Base-by-base conservation (phyloP, 768 basidiomycete genomes). In the Mrakia hoshinonis region DNA sequence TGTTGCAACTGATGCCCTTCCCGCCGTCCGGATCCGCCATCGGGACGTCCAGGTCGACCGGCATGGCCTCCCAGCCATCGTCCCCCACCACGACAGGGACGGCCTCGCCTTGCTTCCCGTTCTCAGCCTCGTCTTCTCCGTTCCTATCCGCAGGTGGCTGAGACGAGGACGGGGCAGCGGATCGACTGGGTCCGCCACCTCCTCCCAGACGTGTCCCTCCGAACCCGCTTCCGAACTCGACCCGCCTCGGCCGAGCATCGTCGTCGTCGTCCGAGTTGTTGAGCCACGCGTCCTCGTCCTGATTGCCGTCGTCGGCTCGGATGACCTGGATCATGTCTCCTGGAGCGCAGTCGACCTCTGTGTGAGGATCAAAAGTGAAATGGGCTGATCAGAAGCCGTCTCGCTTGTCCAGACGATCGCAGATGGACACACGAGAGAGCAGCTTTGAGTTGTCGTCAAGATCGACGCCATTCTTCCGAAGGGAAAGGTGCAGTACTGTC, bases 261-360 rank as follows among this genome's bases (percentile, higher is more conserved):
- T 52, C 38, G 62, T 31, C 60, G 29, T 13, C n/a, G 18, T 62
- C 69, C 20, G 61, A 62, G 9, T 51, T 20, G n/a, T 60, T 65
- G 20, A 54, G 43, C 29, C 46, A 60, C 46, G 68, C 67, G 20
- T 62, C 66, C 51, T 63, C 66, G 39, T 68, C 51, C 18, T 46
- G 36, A 24, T 67, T 39, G 47, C 78, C 76, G 13, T 76, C 78
- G 1, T 78, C 73, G 9, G 79, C 77, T 31, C 78, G 75, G 12
- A 78, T 77, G 71, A 78, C 78, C 43, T 79, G 77, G 18, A 78
- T 79, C 64, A 78, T 78, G 1, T 79, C 78, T 9, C 73, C 76
- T 22, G 75, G 74, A 22, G 79, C 64, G 18, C 79, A 74, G 48
- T 79, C 77, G 49, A 77, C 77, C 47, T 79, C 72, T 4, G 78